phyloP scores from a whole-genome alignment of 495 filamentous ascomycete genomes.

The Lentithecium fluviatile region DNA sequence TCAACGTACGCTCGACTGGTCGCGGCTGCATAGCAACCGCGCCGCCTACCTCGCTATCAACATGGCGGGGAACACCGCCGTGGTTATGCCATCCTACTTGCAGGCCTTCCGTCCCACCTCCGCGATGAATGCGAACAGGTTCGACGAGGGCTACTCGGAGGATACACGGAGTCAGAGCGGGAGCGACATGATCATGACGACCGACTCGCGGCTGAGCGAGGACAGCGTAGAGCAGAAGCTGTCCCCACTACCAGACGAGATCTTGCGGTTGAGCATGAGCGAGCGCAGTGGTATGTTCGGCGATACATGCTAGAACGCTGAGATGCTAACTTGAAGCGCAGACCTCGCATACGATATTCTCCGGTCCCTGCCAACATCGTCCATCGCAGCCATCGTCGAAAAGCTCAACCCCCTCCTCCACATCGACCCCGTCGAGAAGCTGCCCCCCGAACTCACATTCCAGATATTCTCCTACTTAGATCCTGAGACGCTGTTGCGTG shows the following conservation, averaged over 20 bases:
- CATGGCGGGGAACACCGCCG: conserved; percentile 20
- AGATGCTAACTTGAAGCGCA: conserved; percentile 4
- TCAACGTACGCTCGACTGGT: neutral
- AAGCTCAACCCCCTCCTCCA: conserved; percentile 75
- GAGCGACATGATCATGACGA: conserved; percentile 44
- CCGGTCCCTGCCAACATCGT: conserved; percentile 69
- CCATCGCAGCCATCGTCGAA: conserved; percentile 74
- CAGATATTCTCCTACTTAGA: conserved; percentile 85
- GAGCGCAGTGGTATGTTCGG: conserved; percentile 54
- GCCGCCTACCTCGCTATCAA: neutral
- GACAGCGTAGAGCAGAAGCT: conserved; percentile 28
- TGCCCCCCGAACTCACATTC: conserved; percentile 85
- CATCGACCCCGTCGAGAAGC: conserved; percentile 81
- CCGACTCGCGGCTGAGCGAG: conserved; percentile 38
- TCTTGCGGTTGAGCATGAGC: conserved; percentile 53
- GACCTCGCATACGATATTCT: conserved; percentile 66
- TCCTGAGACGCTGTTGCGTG: conserved; percentile 69
- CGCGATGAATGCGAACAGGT: conserved; percentile 28
- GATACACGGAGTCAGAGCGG: conserved; percentile 59
- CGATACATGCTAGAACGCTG: neutral
- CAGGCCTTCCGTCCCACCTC: conserved; percentile 32
- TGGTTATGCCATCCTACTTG: conserved; percentile 26
- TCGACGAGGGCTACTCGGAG: conserved; percentile 68
- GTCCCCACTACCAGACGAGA: conserved; percentile 50
- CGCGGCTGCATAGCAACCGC: too few species aligned